Evolutionary conservation across 331 rosid species (phyloP).

Genomic region (Arachis monticola): DNA sequence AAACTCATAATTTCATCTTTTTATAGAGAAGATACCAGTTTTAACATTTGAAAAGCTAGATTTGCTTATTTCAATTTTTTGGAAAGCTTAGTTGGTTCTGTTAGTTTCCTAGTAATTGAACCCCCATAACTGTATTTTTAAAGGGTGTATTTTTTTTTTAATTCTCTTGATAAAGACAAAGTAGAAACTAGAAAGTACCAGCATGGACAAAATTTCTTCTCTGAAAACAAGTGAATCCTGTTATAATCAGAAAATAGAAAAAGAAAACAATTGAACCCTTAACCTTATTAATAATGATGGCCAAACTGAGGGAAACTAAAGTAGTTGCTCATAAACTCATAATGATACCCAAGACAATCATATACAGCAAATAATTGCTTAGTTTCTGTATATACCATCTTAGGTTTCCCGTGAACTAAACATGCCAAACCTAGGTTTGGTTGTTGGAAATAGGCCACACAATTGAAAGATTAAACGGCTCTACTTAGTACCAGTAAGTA

Average conservation of each 20-base stretch:
- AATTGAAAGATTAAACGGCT: conserved; percentile 9
- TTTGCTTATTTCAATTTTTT: conserved; percentile 29
- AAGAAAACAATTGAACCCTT: not conserved
- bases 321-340: conserved; percentile 18
- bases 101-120: conserved; percentile 10
- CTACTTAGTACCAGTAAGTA: not conserved
- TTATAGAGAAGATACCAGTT: conserved; percentile 26
- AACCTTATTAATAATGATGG: not conserved
- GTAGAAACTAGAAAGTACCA: not conserved
- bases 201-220: conserved; percentile 11
- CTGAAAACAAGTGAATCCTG: not conserved
- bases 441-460: not conserved
- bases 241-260: conserved; percentile 8
- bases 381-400: not conserved
- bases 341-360: conserved; percentile 15
- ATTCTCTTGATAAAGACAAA: not conserved
- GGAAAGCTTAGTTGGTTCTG: conserved; percentile 2
- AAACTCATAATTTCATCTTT: conserved; percentile 22
- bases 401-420: not conserved
- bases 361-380: not conserved
- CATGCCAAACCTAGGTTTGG: not conserved
- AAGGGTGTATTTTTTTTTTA: no score
- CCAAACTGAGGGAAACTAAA: not conserved
- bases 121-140: not conserved
- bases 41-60: conserved; percentile 7